phyloP scores from a whole-genome alignment of 805 yeast genomes.

The Wickerhamiella allomyrinae region DNA sequence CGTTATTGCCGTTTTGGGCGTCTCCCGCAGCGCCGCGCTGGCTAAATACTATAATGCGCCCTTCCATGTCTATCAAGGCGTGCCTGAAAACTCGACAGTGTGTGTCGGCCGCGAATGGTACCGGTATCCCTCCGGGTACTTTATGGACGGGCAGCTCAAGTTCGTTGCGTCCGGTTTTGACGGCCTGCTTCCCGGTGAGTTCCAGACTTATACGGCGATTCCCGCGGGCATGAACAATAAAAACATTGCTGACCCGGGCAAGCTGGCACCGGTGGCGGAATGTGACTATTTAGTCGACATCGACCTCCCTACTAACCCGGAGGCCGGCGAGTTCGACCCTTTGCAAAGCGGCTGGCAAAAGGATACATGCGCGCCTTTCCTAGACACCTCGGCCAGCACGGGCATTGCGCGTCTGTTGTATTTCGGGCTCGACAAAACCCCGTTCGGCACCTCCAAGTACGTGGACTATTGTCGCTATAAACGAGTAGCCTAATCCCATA shows the following conservation, averaged over 20 bases:
- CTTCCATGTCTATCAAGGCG: slow-evolving; percentile 37
- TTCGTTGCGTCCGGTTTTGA: slow-evolving; percentile 69
- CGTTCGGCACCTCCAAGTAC: slow-evolving; percentile 14
- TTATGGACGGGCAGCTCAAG: slow-evolving; percentile 47
- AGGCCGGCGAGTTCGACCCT: slow-evolving; percentile 29
- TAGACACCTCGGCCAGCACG: slow-evolving; percentile 15
- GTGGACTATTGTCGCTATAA: slow-evolving; percentile 20
- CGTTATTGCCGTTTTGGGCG: slow-evolving; percentile 22
- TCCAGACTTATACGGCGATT: slow-evolving; percentile 30
- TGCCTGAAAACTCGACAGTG: slow-evolving; percentile 35
- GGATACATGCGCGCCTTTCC: slow-evolving; percentile 15
- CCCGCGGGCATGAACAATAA: slow-evolving; percentile 64
- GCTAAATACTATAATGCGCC: slow-evolving; percentile 64
- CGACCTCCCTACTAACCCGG: slow-evolving; percentile 32
- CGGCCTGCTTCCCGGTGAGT: slow-evolving; percentile 83
- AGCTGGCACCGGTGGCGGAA: slow-evolving; percentile 32
- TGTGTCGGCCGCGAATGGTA: slow-evolving; percentile 97
- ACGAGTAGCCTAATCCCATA: slow-evolving; percentile 4
- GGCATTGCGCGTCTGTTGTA: slow-evolving; percentile 20
- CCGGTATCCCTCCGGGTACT: slow-evolving; percentile 78
- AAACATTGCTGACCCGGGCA: slow-evolving; percentile 49
- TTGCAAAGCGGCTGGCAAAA: slow-evolving; percentile 14
- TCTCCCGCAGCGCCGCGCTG: slow-evolving; percentile 45
- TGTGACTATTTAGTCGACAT: slow-evolving; percentile 69
- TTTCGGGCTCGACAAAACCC: slow-evolving; percentile 4